phyloP scores from a whole-genome alignment of 2,329 filamentous ascomycete species.

The Gyromitra esculenta region DNA sequence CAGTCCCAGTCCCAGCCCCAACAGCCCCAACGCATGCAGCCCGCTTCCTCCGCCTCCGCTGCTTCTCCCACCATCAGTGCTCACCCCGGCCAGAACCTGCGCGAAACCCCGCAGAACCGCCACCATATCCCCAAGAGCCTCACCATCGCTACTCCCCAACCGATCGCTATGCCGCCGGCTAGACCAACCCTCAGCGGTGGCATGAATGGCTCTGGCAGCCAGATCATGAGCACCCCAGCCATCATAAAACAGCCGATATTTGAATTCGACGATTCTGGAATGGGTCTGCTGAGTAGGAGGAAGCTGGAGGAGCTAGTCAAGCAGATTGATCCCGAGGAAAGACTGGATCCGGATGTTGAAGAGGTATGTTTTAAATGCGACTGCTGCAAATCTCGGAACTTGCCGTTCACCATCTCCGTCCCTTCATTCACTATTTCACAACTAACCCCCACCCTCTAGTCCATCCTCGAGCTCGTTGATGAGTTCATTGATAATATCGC shows the following conservation, averaged over 20 bases:
- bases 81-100: constrained; percentile 33
- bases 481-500: constrained; percentile 87
- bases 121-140: constrained; percentile 84
- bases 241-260: constrained; percentile 82
- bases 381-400: constrained; percentile 14
- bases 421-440: constrained; percentile 1
- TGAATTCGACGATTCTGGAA: constrained; percentile 88
- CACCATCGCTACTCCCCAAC: constrained; percentile 74
- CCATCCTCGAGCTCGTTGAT: constrained; percentile 81
- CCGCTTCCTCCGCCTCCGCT: constrained; percentile 45
- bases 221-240: constrained; percentile 87
- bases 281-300: constrained; percentile 95
- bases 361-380: constrained; percentile 71
- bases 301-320: constrained; percentile 95
- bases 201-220: constrained; percentile 76
- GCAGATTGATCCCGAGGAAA: constrained; percentile 84
- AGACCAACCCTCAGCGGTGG: constrained; percentile 88
- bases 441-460: constrained; percentile 18
- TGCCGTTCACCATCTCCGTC: constrained; percentile 3
- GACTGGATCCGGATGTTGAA: constrained; percentile 90
- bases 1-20: constrained; percentile 31
- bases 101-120: constrained; percentile 45
- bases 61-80: constrained; percentile 37
- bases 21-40: constrained; percentile 45
- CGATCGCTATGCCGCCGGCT: constrained; percentile 75